These are phyloP conservation scores for Phytophthora pistaciae DNA, from an alignment of 352 stramenopile species.

Conservation along the genomic window DNA sequence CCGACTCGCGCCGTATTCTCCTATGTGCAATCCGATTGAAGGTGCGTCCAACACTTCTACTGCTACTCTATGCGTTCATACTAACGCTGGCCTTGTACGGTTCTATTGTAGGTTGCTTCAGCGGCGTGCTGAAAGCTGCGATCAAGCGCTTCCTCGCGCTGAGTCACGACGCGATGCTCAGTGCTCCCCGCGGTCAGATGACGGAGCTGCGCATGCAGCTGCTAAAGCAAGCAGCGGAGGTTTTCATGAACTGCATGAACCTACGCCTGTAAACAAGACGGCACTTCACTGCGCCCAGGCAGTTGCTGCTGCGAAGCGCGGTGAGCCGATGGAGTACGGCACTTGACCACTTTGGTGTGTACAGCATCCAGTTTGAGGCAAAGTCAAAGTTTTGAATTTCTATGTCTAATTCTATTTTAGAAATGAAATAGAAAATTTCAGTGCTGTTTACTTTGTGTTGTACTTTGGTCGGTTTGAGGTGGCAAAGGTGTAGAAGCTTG, in stretches of 20 bases:
- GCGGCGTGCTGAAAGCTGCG: not conserved
- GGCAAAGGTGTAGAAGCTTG: not conserved
- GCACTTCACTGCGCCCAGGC: not conserved
- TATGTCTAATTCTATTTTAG: not conserved
- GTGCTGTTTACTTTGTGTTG: not conserved
- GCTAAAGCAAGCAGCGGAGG: not conserved
- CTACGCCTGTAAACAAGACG: conserved; percentile 2
- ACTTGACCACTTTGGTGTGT: conserved; percentile 1
- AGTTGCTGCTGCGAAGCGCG: conserved; percentile 1
- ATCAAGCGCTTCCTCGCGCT: conserved; percentile 2
- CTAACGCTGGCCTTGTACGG: not conserved
- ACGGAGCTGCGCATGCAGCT: conserved; percentile 3
- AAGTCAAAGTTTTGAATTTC: not conserved
- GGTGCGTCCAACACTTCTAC: not conserved
- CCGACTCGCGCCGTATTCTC: conserved; percentile 7
- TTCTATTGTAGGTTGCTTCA: conserved; percentile 2
- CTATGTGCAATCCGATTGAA: conserved; percentile 29
- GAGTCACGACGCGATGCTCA: not conserved
- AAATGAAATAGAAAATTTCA: not conserved
- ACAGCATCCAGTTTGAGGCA: conserved; percentile 1
- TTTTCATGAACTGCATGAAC: not conserved
- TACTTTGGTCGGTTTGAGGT: not conserved
- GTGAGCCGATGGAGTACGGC: conserved; percentile 4
- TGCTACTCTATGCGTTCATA: not conserved
- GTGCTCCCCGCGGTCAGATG: not conserved